These are phyloP conservation scores for Cryptococcus jaspeensis DNA, from an alignment of 1,284 basidiomycete genomes.

Conservation along the genomic window DNA sequence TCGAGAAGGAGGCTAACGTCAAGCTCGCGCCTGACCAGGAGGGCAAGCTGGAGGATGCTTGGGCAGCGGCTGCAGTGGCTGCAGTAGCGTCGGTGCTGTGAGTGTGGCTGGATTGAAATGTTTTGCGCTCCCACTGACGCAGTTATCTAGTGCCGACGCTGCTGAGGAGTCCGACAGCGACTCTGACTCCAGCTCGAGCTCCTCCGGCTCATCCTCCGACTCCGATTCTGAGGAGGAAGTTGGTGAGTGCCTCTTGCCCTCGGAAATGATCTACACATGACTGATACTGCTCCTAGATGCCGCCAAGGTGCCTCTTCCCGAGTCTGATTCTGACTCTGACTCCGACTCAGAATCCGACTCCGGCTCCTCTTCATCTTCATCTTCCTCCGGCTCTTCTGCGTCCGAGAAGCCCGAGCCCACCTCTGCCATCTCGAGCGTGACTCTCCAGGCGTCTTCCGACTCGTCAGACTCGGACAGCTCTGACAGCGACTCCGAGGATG, in stretches of 20 bases:
- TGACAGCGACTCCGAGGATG: conserved; percentile 12
- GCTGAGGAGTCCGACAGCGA: conserved; percentile 8
- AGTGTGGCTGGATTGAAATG: neutral
- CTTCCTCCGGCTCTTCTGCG: conserved; percentile 13
- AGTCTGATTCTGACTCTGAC: conserved; percentile 21
- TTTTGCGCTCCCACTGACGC: neutral
- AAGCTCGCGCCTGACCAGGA: conserved; percentile 17
- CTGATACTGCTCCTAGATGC: neutral
- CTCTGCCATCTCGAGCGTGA: conserved; percentile 13
- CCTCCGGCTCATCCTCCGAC: conserved; percentile 4
- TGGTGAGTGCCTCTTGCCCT: neutral
- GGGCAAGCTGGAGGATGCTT: conserved; percentile 32
- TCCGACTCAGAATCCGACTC: conserved; percentile 19
- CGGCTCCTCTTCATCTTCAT: conserved; percentile 16
- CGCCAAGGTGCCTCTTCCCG: conserved; percentile 6
- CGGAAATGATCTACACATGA: neutral
- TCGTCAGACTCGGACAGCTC: conserved; percentile 15
- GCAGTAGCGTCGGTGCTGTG: neutral
- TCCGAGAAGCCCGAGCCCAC: neutral
- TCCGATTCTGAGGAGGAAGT: conserved; percentile 11
- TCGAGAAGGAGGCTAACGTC: conserved; percentile 47
- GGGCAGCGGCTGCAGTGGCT: conserved; percentile 16
- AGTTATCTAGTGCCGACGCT: conserved; percentile 9
- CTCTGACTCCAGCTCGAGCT: conserved; percentile 9
- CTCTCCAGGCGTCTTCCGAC: conserved; percentile 12